Base-by-base conservation (phyloP, 1,139 yeast genomes). In the Blastobotrys proliferans region DNA sequence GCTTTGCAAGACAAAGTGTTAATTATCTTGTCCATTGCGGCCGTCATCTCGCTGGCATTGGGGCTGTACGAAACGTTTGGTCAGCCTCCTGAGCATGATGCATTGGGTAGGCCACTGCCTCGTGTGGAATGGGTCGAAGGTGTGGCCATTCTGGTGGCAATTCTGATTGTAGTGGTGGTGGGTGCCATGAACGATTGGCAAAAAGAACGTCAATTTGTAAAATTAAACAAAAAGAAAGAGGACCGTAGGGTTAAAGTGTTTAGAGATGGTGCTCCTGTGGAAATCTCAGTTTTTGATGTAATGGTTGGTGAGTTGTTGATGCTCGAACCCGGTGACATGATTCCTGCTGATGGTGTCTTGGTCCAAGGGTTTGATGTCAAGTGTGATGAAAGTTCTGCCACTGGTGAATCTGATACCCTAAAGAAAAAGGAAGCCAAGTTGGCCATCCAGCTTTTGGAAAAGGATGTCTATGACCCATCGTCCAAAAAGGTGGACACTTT, bases 121-220 rank as follows among this genome's bases (percentile, higher is more conserved):
- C 77, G 79, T 55, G 92, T 90, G 21, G 95, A 88, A 60, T 88
- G 97, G 97, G 96, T 94, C 38, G 99, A 92, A 69, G 99, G 99
- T 53, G 95, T 90, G 33, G 98, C 98, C 33, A 94, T 94, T 60
- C 76, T 94, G 53, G 85, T 83, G 16, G 99, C 99, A 14, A 85
- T 94, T 22, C 58, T 79, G 8, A 92, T 94, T 49, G 97, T 94
- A 31, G 95, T 94, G 4, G 53, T 86, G 3, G 98, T 94, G 11
- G 95, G 97, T 39, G 94, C 97, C 2, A 83, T 79, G 16, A 94
- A 94, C 63, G 98, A 94, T 65, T 94, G 85, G 70, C 97, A 92
- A 62, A 94, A 94, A 62, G 98, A 94, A 63, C 71, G 88, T 13
- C 98, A 92, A 63, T 94, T 94, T 67, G 87, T 87, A 41, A 81